phyloP scores from a whole-genome alignment of 2,329 filamentous ascomycete species.

The Capronia americana region DNA sequence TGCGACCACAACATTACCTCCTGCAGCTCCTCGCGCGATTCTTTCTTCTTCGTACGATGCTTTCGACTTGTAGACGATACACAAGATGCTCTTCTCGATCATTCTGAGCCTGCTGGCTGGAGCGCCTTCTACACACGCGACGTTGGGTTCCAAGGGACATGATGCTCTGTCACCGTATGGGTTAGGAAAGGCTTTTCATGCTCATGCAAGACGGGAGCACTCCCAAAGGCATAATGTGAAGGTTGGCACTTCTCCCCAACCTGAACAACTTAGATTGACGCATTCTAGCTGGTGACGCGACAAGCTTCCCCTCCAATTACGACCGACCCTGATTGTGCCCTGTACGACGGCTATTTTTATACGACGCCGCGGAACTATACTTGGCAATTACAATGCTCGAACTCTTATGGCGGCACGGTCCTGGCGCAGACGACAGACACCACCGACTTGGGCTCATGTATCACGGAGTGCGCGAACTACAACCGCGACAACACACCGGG shows the following conservation, averaged over 20 bases:
- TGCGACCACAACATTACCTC: conserved; percentile 24
- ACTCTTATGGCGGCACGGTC: conserved; percentile 28
- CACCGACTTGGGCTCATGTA: conserved; percentile 27
- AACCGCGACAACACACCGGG: conserved; percentile 25
- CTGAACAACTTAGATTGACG: conserved; percentile 5
- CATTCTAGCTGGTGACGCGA: conserved; percentile 16
- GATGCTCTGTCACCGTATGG: conserved; percentile 5
- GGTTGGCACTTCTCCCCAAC: conserved; percentile 3
- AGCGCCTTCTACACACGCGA: neutral
- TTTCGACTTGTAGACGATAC: conserved; percentile 7
- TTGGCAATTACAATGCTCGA: conserved; percentile 34
- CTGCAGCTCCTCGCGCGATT: neutral
- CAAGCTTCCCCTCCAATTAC: conserved; percentile 27
- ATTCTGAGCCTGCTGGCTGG: conserved; percentile 14
- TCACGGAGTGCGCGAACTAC: conserved; percentile 27
- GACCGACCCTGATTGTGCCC: conserved; percentile 26
- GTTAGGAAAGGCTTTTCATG: conserved; percentile 9
- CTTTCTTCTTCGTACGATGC: neutral
- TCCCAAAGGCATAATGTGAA: neutral
- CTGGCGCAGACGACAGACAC: conserved; percentile 18
- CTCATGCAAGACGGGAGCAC: conserved; percentile 8
- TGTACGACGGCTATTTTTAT: conserved; percentile 35
- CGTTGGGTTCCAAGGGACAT: neutral
- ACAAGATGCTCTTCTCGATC: conserved; percentile 9
- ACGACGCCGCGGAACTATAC: conserved; percentile 31